These are phyloP conservation scores for Starmerella sirachaensis DNA, from an alignment of 805 yeast genomes.

Conservation along the genomic window DNA sequence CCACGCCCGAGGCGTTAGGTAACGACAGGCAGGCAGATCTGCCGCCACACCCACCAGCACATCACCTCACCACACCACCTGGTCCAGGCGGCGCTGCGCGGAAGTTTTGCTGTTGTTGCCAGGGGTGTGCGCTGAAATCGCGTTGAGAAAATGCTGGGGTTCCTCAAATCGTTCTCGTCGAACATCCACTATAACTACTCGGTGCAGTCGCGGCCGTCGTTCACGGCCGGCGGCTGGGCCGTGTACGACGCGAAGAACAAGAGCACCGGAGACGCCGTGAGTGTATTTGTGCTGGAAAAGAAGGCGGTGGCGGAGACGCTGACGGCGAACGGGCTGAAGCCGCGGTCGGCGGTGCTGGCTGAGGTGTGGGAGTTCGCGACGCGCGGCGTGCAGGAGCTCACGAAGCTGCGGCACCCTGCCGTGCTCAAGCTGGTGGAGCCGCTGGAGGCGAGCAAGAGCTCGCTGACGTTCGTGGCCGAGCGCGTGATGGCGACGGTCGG, in stretches of 20 bases:
- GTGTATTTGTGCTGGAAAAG: constrained; percentile 82
- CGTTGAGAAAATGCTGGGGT: constrained; percentile 20
- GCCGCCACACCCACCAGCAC: background rate
- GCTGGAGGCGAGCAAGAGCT: constrained; percentile 68
- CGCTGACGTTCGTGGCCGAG: constrained; percentile 76
- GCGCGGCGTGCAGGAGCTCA: constrained; percentile 55
- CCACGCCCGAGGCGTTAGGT: too few relatives aligned
- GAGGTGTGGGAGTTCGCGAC: constrained; percentile 57
- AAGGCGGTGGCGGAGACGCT: constrained; percentile 52
- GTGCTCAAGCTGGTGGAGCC: constrained; percentile 76
- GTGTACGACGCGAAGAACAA: constrained; percentile 72
- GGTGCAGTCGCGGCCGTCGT: constrained; percentile 57
- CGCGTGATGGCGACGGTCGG: constrained; percentile 47
- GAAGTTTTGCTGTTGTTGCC: background rate
- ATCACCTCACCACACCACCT: background rate
- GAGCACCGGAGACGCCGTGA: constrained; percentile 37
- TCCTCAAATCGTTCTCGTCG: constrained; percentile 23
- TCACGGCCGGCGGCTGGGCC: constrained; percentile 70
- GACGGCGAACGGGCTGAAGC: constrained; percentile 38
- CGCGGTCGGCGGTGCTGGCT: constrained; percentile 38
- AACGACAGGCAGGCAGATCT: too few relatives aligned
- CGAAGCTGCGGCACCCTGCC: constrained; percentile 83
- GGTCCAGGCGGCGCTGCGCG: background rate
- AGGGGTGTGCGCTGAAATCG: background rate
- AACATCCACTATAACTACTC: constrained; percentile 39